Percentiles rank a stretch among this genome's conserved stretches.
phyloP scores from a whole-genome alignment of 1,139 yeast species.

The Scheffersomyces lignicola region DNA sequence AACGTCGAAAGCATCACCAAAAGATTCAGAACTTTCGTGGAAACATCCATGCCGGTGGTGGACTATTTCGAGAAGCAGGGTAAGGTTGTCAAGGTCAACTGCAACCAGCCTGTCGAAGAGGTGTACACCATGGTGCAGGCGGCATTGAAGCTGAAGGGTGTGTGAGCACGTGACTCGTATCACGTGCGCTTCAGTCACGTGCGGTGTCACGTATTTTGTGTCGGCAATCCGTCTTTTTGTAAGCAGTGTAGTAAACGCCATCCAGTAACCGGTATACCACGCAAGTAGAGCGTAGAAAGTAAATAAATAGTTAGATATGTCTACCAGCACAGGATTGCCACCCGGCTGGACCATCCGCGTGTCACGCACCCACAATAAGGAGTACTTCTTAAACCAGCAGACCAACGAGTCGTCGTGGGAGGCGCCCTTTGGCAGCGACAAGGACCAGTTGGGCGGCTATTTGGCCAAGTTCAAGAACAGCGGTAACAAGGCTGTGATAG shows the following conservation, averaged over 20 bases:
- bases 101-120: conserved; percentile 76
- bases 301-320: conserved; percentile 1
- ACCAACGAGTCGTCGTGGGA: conserved; percentile 86
- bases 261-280: too few species aligned
- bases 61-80: conserved; percentile 74
- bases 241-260: too few species aligned
- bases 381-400: conserved; percentile 72
- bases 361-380: conserved; percentile 80
- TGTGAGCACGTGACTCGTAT: too few species aligned
- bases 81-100: conserved; percentile 75
- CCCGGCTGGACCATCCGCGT: conserved; percentile 79
- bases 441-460: conserved; percentile 57
- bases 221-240: too few species aligned
- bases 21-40: conserved; percentile 81
- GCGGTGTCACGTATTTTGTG: too few species aligned
- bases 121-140: conserved; percentile 72
- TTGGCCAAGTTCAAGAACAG: conserved; percentile 45
- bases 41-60: conserved; percentile 94
- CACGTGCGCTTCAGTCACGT: too few species aligned
- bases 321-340: conserved; percentile 71
- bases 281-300: too few species aligned
- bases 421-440: conserved; percentile 83
- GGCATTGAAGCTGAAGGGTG: conserved; percentile 52
- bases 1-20: conserved; percentile 87
- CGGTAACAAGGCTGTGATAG: conserved; percentile 66